Base-by-base conservation (phyloP, 1,284 basidiomycete genomes). In the Naganishia cerealis region DNA sequence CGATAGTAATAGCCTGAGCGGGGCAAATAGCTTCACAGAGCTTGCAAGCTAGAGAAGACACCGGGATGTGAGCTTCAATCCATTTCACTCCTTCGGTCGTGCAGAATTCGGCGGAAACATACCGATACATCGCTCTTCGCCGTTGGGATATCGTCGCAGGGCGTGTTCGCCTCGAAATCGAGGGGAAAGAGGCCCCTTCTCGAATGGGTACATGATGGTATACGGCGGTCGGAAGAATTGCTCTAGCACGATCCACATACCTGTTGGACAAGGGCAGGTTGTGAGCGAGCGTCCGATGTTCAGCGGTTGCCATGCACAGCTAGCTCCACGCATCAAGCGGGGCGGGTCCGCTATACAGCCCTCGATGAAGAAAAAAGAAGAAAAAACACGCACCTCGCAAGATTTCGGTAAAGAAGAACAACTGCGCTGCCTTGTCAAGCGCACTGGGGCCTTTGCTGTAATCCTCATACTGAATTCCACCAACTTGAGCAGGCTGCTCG, bases 351-450 rank as follows among this genome's bases (percentile, higher is more conserved):
- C 7, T 50, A 24, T 50, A 21, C 46, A 50, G 21, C 21, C n/a
- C 24, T 33, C 29, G 29, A 33, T 33, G 29, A 33, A 3, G 6
- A 33, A 7, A 48, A 21, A 48, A 4, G 61, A 38, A 9, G 24
- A 36, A 43, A 24, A 38, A 53, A 16, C 40, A 79, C 85, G 73
- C 76, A 93, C 94, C 94, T 84, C 95, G 85, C 73, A 95, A 83
- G 75, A 99, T 97, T 83, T 99, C 96, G 70, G 95, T 98, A 81
- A 99, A 94, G 86, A 99, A 98, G 86, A 99, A 98, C 61, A 97
- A 79, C 80, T 95, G 90, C 56, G 91, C 89, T 50, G 95, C 94
- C 82, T 99, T 99, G 84, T 98, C 92, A 63, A 97, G 83, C 42
- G 94, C 92, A 77, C 88, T 88, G 21, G 91, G 92, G 0, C 93